Evolutionary conservation across 2,329 filamentous ascomycete species (phyloP), one percentile per base, ranked within the genome.

Genomic region (Bipolaris gigantea): DNA sequence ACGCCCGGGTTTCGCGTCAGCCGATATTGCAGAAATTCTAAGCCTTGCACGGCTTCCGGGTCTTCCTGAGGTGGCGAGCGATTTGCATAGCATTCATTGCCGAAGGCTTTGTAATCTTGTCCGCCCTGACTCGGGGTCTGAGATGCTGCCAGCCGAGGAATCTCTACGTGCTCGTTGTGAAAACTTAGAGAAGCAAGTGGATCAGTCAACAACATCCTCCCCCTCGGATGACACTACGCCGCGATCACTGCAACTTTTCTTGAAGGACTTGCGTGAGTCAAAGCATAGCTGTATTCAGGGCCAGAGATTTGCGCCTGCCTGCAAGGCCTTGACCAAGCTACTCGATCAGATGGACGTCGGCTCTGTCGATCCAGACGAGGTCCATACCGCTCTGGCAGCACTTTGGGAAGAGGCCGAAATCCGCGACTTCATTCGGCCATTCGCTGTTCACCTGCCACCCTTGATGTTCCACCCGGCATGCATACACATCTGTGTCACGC

Each of bases 401-500:
- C 65, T 80, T n/a, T 80, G 77, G 77, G 75, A 75, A 30, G 78
- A 80, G 54, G 64, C 78, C 2, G 79, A 80, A 53, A 76, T 76
- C 44, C 74, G 80, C 46, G 79, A 80, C 38, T 80, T 78, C 56
- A 73, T 75, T 11, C 75, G 77, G 55, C 64, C 64, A 2, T 68
- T 76, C 1, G 66, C 76, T 5, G 57, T 76, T 40, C 62, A 68
- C 15, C 35, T 79, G 8, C 74, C 77, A 3, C 48, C 56, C 4
- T 40, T 78, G 1, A 62, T 78, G 11, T 71, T 78, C 19, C 71
- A 78, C 51, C 63, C 67, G 8, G 50, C 27, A 13, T 69, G 70
- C 59, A 59, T 72, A 27, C 43, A 54, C n/a, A 27, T 56, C 2
- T 66, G 63, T 50, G 21, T 61, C n/a, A 15, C 50, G 6, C 44